These are phyloP conservation scores for Zancudomyces culisetae DNA, from an alignment of 371 early-diverging fungal genomes.

Conservation along the genomic window DNA sequence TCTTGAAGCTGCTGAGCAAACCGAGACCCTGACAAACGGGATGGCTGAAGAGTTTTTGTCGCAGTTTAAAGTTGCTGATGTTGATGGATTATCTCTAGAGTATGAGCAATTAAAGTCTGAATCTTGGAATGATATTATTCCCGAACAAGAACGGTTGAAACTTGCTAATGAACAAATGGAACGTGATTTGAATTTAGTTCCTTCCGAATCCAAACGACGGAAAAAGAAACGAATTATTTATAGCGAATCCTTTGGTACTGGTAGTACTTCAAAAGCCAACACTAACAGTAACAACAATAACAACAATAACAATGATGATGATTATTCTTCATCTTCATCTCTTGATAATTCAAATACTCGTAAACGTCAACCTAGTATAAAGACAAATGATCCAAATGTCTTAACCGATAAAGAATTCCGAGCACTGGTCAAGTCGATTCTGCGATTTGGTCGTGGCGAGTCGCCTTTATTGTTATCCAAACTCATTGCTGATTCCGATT, in stretches of 20 bases:
- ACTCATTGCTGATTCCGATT: conserved; percentile 56
- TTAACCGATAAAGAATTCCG: conserved; percentile 62
- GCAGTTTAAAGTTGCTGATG: conserved; percentile 87
- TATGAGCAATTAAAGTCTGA: conserved; percentile 28
- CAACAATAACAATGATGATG: conserved; percentile 10
- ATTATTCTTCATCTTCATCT: conserved; percentile 11
- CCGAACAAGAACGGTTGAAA: conserved; percentile 45
- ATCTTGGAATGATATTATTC: conserved; percentile 92
- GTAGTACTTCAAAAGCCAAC: conserved; percentile 3
- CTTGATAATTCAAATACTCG: background rate
- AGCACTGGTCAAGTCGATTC: conserved; percentile 51
- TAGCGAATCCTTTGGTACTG: conserved; percentile 16
- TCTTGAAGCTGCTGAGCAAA: conserved; percentile 79
- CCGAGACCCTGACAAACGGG: conserved; percentile 52
- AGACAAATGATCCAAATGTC: conserved; percentile 11
- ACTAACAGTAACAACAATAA: background rate
- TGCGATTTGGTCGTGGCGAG: conserved; percentile 69
- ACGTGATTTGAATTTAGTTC: conserved; percentile 24
- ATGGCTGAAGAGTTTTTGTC: conserved; percentile 74
- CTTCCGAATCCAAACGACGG: conserved; percentile 18
- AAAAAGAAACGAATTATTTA: conserved; percentile 25
- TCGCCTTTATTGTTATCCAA: too few relatives aligned
- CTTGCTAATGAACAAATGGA: conserved; percentile 30
- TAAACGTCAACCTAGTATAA: background rate
- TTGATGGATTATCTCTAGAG: conserved; percentile 36